Base-by-base conservation (phyloP, 495 filamentous ascomycete species). In the Penicillium silybi region DNA sequence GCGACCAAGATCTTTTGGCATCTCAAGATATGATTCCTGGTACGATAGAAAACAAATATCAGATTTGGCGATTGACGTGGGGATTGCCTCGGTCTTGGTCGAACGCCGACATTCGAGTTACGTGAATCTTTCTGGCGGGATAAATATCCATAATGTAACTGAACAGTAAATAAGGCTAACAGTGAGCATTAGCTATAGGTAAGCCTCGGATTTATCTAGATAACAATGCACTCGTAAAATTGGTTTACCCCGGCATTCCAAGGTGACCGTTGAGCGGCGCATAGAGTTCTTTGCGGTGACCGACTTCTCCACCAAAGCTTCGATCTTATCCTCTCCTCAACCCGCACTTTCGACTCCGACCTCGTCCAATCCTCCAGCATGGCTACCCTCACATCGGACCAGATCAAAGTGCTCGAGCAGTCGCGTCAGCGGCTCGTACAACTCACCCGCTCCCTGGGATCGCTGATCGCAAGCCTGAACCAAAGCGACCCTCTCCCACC, bases 351-450 rank as follows among this genome's bases (percentile, higher is more conserved):
- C 29, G 2, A 10, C 11, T 11, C 29, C 4, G 29, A 4, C 10
- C 29, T 13, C 29, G 11, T 3, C 8, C 29, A 15, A 32, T 13
- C 8, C 29, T 3, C 29, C 29, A 32, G 29, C 43, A 75, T 73
- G 71, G 42, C 74, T 3, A 41, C 68, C 48, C 67, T 65, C 50
- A 69, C 56, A 11, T 58, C 61, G 42, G 83, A 86, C 16, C 86
- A 92, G 54, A 75, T 89, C 44, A 85, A 85, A 71, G 76, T 80
- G 50, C 78, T 95, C 42, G 88, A 95, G 57, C 76, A 86, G 63
- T 81, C 86, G 37, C 85, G 88, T 38, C 85, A 86, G 58, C 81
- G 87, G 13, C 80, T 90, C 37, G 72, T 71, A 29, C 85, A 89
- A 59, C 79, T 95, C 34, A 80, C 80, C 15, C 81, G 74, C 63